Conservation (phyloP, 139 green algal genomes). For the Penium margaritaceum region DNA sequence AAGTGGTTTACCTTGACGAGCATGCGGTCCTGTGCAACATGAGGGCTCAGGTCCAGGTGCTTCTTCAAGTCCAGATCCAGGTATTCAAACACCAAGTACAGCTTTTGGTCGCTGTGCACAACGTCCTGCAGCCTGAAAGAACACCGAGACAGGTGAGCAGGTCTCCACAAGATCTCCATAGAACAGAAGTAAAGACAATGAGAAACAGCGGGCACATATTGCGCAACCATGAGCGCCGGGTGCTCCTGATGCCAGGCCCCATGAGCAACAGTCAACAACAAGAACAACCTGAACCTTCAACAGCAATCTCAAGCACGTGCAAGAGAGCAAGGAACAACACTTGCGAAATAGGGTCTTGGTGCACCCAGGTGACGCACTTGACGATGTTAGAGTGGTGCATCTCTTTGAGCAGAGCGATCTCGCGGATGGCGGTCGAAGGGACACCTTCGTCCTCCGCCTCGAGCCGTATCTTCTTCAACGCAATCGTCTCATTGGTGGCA, state of each 20-base stretch:
- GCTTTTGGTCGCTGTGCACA: conserved; percentile 67
- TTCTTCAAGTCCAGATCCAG: conserved; percentile 95
- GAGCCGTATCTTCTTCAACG: conserved; percentile 87
- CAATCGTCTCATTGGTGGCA: conserved; percentile 60
- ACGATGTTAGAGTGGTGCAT: conserved; percentile 65
- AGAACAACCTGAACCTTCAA: too few species aligned
- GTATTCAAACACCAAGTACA: conserved; percentile 97
- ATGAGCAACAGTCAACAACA: too few species aligned
- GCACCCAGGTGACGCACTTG: conserved; percentile 14
- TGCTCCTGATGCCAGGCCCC: too few species aligned
- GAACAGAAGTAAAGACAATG: too few species aligned
- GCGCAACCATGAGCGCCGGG: too few species aligned
- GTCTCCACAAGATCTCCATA: too few species aligned
- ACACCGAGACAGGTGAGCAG: background rate
- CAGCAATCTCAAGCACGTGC: too few species aligned
- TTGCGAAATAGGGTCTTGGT: too few species aligned
- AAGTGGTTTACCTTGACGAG: conserved; percentile 71
- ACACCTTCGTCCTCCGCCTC: conserved; percentile 74
- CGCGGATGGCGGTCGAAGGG: conserved; percentile 68
- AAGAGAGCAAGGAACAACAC: too few species aligned
- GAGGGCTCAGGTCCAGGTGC: conserved; percentile 73
- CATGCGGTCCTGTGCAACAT: conserved; percentile 54
- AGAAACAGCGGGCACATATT: too few species aligned
- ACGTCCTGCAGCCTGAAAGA: conserved; percentile 65
- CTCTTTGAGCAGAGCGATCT: conserved; percentile 81